Evolutionary conservation across 352 stramenopile genomes (phyloP), one percentile per base, ranked within the genome.

Genomic region (Peronospora destructor): DNA sequence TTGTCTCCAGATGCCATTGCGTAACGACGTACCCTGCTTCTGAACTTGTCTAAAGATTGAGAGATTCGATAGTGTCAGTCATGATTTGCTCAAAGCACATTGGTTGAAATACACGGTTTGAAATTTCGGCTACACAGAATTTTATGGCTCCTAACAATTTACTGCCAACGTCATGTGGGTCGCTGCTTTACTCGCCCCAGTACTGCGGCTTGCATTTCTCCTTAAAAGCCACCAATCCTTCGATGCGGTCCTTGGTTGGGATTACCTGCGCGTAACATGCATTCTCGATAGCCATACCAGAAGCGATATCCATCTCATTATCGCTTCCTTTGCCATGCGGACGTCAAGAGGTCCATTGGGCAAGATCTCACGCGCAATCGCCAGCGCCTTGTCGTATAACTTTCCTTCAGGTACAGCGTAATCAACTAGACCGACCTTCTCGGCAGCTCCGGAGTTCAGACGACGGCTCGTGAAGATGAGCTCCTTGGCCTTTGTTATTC

Each of bases 401-500:
- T 59, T 62, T 14, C 73, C 78, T 57, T 82, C 72, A 7, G 68
- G 53, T 11, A 97, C 88, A 0, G 87, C 71, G 14, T 95, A 86
- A 47, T 97, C 82, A 4, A 97, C 87, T 4, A 98, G 63, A 0
- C 91, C 91, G 16, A 95, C 75, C 55, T 86, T 73, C 51, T 84
- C 72, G 12, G 87, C 92, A 44, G 76, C 60, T 19, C 79, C 62
- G 0, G 81, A 81, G 39, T 67, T 64, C 7, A 98, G 71, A 21
- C 84, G 78, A n/a, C 84, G 74, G 32, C 77, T 91, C 4, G 89
- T 97, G 61, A 92, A 97, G 55, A 98, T 96, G 25, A 98, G 76
- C 54, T 98, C 90, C 60, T 97, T 98, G 8, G 91, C 91, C 60
- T 91, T 91, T 14, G 87, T 86, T 19, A 91, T 64, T 3, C 77